phyloP scores from a whole-genome alignment of 768 basidiomycete genomes.

The Fomitopsis serialis region DNA sequence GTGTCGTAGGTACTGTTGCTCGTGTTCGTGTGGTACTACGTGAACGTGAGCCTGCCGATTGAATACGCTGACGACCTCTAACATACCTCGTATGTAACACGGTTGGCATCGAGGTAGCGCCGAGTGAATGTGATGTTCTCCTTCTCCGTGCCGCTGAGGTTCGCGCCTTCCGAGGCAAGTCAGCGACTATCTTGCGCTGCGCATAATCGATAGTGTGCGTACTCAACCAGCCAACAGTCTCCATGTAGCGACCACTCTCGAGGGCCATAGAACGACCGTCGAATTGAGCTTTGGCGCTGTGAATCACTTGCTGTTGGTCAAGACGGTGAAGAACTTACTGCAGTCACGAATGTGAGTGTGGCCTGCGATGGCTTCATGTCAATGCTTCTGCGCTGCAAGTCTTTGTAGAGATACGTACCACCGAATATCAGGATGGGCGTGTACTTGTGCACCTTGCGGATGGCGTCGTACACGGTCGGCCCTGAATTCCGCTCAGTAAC shows the following conservation, averaged over 20 bases:
- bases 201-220: not conserved
- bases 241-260: slow-evolving; percentile 88
- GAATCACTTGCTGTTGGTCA: no score
- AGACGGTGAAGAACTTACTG: no score
- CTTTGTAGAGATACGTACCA: slow-evolving; percentile 31
- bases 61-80: no score
- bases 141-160: slow-evolving; percentile 37
- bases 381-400: not conserved
- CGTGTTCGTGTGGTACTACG: slow-evolving; percentile 61
- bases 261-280: slow-evolving; percentile 76
- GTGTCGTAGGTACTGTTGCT: slow-evolving; percentile 63
- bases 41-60: no score
- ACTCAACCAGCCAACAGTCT: slow-evolving; percentile 86
- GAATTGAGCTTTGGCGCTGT: slow-evolving; percentile 45
- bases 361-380: slow-evolving; percentile 25
- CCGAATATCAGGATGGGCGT: slow-evolving; percentile 85
- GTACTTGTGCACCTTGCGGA: slow-evolving; percentile 65
- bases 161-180: slow-evolving; percentile 33
- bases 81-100: slow-evolving; percentile 67
- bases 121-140: slow-evolving; percentile 59
- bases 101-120: slow-evolving; percentile 77
- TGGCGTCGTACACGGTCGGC: slow-evolving; percentile 66
- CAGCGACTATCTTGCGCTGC: not conserved
- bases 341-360: slow-evolving; percentile 83
- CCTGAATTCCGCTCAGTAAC: slow-evolving; percentile 32